Evolutionary conservation across 2,329 filamentous ascomycete genomes (phyloP), one percentile per base, ranked within the genome.

Genomic region (Fusarium torreyae): DNA sequence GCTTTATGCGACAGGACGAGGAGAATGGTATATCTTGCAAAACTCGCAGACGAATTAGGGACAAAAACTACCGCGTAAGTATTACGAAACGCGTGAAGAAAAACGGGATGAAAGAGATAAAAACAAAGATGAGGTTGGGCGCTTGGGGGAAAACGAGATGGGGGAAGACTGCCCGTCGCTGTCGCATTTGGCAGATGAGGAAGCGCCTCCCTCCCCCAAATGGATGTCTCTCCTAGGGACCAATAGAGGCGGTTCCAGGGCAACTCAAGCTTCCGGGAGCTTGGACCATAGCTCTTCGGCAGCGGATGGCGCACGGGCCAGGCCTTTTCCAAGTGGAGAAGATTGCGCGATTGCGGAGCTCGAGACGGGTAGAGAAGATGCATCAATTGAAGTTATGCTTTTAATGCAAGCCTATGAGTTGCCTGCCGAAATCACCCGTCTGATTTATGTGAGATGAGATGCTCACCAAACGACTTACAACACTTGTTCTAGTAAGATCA

Each of bases 231-330:
- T 52, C 26, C 36, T 55, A 46, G 49, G 67, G 56, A 51, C 76
- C 72, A 77, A 77, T 77, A 66, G 69, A 33, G 34, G 39, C 36
- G 43, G 53, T 55, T 42, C 52, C 46, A 55, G 61, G 58, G 46
- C 46, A 56, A 65, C 54, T 68, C 55, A 74, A 77, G 74, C 74
- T 77, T 70, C 66, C 70, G 69, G 69, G 71, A 76, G 75, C 74
- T 77, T 76, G 74, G 75, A 74, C 75, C 74, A 72, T 4, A 22
- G 26, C 49, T 55, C 50, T 51, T 65, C 67, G 64, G 72, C 64
- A 74, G 57, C 63, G 67, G 72, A 71, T 38, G 57, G 46, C 46
- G 67, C 63, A 61, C 68, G 68, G 68, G 38, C 60, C 71, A 68
- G 9, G 13, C 7, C 28, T 38, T 54, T 60, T 71, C 62, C 62